A percentile compares a stretch with the other conserved stretches of the same genome.
phyloP scores from a whole-genome alignment of 2,329 filamentous ascomycete genomes.

The Colletotrichum magnum region DNA sequence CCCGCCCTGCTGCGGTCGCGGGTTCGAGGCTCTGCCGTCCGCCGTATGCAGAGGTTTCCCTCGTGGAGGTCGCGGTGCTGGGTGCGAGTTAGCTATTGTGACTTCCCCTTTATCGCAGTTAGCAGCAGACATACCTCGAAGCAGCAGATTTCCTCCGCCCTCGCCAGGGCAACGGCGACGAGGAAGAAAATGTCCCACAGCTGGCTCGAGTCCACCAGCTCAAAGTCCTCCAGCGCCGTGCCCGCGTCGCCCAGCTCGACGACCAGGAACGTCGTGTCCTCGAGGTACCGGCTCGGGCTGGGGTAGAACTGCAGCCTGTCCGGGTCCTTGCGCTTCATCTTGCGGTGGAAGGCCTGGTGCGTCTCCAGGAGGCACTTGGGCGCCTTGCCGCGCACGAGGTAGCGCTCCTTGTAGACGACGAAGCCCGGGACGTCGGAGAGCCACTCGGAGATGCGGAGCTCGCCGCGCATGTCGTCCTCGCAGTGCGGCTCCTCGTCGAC shows the following conservation, averaged over 20 bases:
- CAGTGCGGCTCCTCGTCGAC: constrained; percentile 72
- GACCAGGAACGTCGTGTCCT: constrained; percentile 71
- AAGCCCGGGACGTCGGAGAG: constrained; percentile 76
- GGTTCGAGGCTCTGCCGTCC: constrained; percentile 52
- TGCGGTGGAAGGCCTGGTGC: constrained; percentile 70
- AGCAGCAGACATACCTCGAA: constrained; percentile 66
- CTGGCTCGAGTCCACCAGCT: constrained; percentile 63
- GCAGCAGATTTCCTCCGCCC: constrained; percentile 69
- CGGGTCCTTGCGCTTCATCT: constrained; percentile 68
- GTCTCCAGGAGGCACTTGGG: constrained; percentile 69
- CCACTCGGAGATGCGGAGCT: constrained; percentile 75
- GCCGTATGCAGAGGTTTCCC: constrained; percentile 73
- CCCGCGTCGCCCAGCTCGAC: constrained; percentile 76
- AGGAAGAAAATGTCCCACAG: constrained; percentile 76
- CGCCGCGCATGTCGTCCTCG: constrained; percentile 68
- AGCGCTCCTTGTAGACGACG: constrained; percentile 75
- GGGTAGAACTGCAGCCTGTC: constrained; percentile 73
- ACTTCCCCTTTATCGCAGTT: background rate
- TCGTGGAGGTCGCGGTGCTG: constrained; percentile 77
- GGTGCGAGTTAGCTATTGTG: background rate
- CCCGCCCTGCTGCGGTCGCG: constrained; percentile 48
- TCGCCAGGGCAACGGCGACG: constrained; percentile 71
- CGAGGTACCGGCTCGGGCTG: constrained; percentile 71
- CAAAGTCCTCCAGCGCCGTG: constrained; percentile 70
- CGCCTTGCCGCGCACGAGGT: constrained; percentile 70